phyloP scores from a whole-genome alignment of 176 grass and related monocot genomes.

The Triticum urartu region DNA sequence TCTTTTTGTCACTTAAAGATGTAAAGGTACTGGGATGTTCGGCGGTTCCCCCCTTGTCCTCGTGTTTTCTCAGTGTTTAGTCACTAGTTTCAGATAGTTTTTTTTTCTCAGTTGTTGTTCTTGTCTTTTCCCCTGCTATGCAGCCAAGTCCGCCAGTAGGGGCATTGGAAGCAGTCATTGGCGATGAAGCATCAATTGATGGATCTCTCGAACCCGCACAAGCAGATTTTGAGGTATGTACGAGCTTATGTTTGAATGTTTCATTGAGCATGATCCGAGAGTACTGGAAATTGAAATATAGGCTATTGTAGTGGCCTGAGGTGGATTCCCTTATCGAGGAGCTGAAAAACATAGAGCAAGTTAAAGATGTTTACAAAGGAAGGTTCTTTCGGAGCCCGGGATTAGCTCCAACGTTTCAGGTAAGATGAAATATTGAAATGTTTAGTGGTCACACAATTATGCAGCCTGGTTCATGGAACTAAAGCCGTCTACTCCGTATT shows the following conservation, averaged over 20 bases:
- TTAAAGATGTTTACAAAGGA: slow-evolving; percentile 79
- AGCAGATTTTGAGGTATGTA: slow-evolving; percentile 71
- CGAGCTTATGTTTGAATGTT: not conserved
- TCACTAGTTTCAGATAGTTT: not conserved
- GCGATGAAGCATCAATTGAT: slow-evolving; percentile 55
- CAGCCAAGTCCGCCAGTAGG: slow-evolving; percentile 56
- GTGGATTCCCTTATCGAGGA: slow-evolving; percentile 86
- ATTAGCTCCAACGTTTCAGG: slow-evolving; percentile 91
- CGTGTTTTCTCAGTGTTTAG: not conserved
- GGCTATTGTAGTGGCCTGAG: slow-evolving; percentile 73
- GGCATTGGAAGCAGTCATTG: slow-evolving; percentile 71
- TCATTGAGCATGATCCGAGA: not conserved
- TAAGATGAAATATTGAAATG: not conserved
- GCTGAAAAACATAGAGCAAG: slow-evolving; percentile 64
- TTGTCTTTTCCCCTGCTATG: slow-evolving; percentile 13
- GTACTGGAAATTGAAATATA: not conserved
- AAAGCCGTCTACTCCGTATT: not conserved
- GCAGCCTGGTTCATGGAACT: not conserved
- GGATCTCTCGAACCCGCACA: slow-evolving; percentile 68
- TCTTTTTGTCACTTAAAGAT: slow-evolving; percentile 89
- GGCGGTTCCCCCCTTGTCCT: not conserved
- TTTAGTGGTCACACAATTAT: not conserved
- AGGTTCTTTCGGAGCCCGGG: slow-evolving; percentile 82
- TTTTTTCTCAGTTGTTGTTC: not conserved
- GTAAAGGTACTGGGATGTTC: slow-evolving; percentile 43